These are phyloP conservation scores for Mycena kentingensis DNA, from an alignment of 768 basidiomycete genomes.

Conservation along the genomic window DNA sequence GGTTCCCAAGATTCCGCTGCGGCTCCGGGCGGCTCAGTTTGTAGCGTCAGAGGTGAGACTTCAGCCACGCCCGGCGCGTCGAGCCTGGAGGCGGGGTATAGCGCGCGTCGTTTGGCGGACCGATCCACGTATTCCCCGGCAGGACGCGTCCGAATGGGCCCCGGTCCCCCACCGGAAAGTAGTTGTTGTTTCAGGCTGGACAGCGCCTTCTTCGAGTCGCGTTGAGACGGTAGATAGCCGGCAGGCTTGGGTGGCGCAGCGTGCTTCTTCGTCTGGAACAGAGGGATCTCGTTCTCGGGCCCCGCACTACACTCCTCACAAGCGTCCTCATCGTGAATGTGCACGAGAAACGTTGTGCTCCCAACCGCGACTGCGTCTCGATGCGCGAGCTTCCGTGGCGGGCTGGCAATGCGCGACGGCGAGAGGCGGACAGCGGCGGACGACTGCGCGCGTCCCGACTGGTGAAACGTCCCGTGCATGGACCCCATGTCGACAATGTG, in stretches of 20 bases:
- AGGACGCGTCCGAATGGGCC: slow-evolving; percentile 21
- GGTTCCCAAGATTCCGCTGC: slow-evolving; percentile 24
- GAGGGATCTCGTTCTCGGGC: slow-evolving; percentile 58
- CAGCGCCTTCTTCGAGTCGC: slow-evolving; percentile 66
- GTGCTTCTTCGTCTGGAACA: slow-evolving; percentile 44
- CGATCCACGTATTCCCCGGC: slow-evolving; percentile 63
- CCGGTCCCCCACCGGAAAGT: slow-evolving; percentile 45
- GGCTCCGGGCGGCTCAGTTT: slow-evolving; percentile 11
- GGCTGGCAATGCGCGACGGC: slow-evolving; percentile 63
- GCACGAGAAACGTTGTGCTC: slow-evolving; percentile 68
- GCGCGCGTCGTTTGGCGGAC: slow-evolving; percentile 67
- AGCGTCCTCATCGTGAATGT: slow-evolving; percentile 67
- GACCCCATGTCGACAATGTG: slow-evolving; percentile 83
- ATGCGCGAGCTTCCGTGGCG: slow-evolving; percentile 64
- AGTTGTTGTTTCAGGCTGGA: slow-evolving; percentile 64
- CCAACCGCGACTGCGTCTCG: slow-evolving; percentile 69
- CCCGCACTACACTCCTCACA: slow-evolving; percentile 62
- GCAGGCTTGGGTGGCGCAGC: slow-evolving; percentile 29
- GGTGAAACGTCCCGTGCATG: slow-evolving; percentile 78
- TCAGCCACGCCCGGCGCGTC: slow-evolving; percentile 53
- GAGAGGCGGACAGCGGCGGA: slow-evolving; percentile 53
- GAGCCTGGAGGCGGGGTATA: slow-evolving; percentile 53
- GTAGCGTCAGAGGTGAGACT: slow-evolving; percentile 9
- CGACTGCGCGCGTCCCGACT: slow-evolving; percentile 27
- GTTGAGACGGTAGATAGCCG: slow-evolving; percentile 24